phyloP scores from a whole-genome alignment of 169 alveolate species.

The Eimeria praecox region DNA sequence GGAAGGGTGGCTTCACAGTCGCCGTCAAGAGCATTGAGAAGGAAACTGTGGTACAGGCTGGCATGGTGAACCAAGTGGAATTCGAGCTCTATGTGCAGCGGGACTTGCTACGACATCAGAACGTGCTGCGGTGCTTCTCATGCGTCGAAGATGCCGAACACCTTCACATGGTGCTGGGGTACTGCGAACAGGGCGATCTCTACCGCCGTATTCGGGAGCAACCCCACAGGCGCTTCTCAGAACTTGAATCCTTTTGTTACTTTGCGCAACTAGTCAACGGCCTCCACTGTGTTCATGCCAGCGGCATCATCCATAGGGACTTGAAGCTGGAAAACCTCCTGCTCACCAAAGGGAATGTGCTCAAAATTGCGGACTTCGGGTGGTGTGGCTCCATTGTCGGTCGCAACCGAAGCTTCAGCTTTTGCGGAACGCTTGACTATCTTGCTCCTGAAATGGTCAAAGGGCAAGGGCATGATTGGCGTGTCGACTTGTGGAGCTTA shows the following conservation, averaged over 20 bases:
- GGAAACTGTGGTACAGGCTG: conserved; percentile 89
- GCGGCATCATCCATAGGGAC: conserved; percentile 94
- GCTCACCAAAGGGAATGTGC: conserved; percentile 88
- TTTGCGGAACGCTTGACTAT: conserved; percentile 96
- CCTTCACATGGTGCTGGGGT: conserved; percentile 93
- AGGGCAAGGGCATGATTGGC: conserved; percentile 94
- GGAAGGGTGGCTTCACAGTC: conserved; percentile 88
- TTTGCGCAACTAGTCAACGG: conserved; percentile 94
- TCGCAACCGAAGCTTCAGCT: conserved; percentile 87
- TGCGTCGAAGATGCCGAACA: conserved; percentile 94
- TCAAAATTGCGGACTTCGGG: conserved; percentile 95
- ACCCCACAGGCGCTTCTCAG: conserved; percentile 90
- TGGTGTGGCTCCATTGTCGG: conserved; percentile 89
- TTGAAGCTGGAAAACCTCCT: conserved; percentile 94
- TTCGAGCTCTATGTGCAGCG: conserved; percentile 94
- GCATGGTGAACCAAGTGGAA: conserved; percentile 88
- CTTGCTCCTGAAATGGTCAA: conserved; percentile 96
- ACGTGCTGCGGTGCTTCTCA: conserved; percentile 90
- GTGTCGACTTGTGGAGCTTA: conserved; percentile 94
- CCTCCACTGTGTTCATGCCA: conserved; percentile 93
- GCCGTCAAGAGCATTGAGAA: conserved; percentile 94
- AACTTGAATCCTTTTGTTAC: conserved; percentile 91
- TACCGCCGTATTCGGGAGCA: conserved; percentile 90
- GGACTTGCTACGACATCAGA: conserved; percentile 91
- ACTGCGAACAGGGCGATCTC: conserved; percentile 94